Conservation (phyloP, 306 rosid species). For the Ormosia semicastrata region DNA sequence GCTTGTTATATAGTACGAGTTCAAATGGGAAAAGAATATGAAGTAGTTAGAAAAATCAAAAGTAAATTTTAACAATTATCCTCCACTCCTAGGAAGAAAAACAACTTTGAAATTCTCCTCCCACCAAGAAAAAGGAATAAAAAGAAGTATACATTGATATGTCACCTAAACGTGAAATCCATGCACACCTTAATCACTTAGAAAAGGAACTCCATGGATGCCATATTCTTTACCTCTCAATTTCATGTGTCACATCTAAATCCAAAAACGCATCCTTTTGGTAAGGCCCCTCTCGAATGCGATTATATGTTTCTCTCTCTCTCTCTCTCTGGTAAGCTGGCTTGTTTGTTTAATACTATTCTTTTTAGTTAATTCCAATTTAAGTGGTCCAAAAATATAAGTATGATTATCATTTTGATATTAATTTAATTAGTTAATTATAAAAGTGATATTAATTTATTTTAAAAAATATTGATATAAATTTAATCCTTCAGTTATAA, state of each 20-base stretch:
- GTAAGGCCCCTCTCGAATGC: neutral
- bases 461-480: too few relatives aligned
- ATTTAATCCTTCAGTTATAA: too few relatives aligned
- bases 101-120: slow-evolving; percentile 19
- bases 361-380: too few relatives aligned
- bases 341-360: too few relatives aligned
- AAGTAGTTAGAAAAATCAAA: neutral
- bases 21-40: slow-evolving; percentile 31
- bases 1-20: neutral
- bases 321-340: too few relatives aligned
- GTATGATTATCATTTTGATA: too few relatives aligned
- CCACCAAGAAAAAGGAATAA: slow-evolving; percentile 24
- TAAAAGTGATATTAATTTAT: too few relatives aligned
- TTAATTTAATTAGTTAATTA: too few relatives aligned
- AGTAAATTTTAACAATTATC: slow-evolving; percentile 14
- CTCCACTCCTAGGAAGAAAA: slow-evolving; percentile 31
- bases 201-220: slow-evolving; percentile 22
- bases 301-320: neutral
- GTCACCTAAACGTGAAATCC: slow-evolving; percentile 26
- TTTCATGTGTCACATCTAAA: neutral
- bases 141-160: neutral
- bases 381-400: too few relatives aligned
- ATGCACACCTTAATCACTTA: neutral
- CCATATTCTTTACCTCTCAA: slow-evolving; percentile 7
- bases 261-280: neutral